phyloP scores from a whole-genome alignment of 441 rosid species.

The Gossypium davidsonii region DNA sequence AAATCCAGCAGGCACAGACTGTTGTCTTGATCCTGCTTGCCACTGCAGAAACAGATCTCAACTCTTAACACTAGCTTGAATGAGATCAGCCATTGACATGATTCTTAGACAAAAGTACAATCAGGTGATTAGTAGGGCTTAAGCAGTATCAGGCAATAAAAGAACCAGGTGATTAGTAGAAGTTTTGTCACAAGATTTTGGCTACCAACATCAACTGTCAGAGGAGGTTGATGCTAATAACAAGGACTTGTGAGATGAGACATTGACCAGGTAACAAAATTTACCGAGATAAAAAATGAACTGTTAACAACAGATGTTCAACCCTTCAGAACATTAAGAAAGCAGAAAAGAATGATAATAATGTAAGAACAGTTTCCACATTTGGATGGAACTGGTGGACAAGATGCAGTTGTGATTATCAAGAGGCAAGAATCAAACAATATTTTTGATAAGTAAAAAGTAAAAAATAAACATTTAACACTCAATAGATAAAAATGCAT shows the following conservation, averaged over 20 bases:
- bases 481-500: neutral
- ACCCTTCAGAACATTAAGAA: conserved; percentile 1
- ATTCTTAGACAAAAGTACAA: neutral
- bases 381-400: neutral
- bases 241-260: neutral
- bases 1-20: conserved; percentile 57
- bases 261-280: neutral
- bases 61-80: neutral
- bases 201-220: conserved; percentile 2
- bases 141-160: neutral
- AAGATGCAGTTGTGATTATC: neutral
- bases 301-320: neutral
- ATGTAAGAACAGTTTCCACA: neutral
- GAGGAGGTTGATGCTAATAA: neutral
- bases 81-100: neutral
- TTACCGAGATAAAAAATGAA: neutral
- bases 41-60: conserved; percentile 49
- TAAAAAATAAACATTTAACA: neutral
- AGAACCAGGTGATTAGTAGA: neutral
- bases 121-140: neutral
- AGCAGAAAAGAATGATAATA: neutral
- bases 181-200: neutral
- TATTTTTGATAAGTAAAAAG: neutral
- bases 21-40: conserved; percentile 91
- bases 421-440: conserved; percentile 7